Conservation (phyloP, 306 rosid genomes). For the Betula pendula region DNA sequence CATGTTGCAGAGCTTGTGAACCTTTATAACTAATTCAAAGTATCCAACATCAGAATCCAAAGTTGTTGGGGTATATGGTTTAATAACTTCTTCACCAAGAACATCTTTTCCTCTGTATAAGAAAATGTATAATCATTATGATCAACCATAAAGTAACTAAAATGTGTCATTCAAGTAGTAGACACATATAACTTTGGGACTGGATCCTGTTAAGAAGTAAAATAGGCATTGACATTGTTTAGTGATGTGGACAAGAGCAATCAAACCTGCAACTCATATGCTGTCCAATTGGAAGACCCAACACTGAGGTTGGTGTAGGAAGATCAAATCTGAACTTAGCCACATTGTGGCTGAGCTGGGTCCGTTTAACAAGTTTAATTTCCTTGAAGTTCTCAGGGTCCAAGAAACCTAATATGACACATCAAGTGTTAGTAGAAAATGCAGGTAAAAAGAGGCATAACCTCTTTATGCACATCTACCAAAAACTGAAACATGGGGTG, state of each 20-base stretch:
- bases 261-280: slow-evolving; percentile 96
- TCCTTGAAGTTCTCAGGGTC: slow-evolving; percentile 73
- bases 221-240: neutral
- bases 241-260: slow-evolving; percentile 3
- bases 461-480: neutral
- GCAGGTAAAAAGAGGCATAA: neutral
- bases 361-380: slow-evolving; percentile 72
- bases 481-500: neutral
- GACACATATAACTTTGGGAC: neutral
- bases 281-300: slow-evolving; percentile 99
- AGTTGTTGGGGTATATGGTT: slow-evolving; percentile 82
- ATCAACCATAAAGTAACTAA: slow-evolving; percentile 1
- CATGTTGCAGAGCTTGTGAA: slow-evolving; percentile 14
- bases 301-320: slow-evolving; percentile 70
- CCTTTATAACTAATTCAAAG: slow-evolving; percentile 79
- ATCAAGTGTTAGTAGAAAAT: neutral
- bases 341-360: slow-evolving; percentile 91
- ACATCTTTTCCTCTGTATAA: slow-evolving; percentile 62
- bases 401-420: slow-evolving; percentile 48
- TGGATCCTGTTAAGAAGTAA: neutral
- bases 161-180: neutral
- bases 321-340: slow-evolving; percentile 88
- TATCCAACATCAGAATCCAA: slow-evolving; percentile 74
- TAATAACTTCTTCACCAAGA: slow-evolving; percentile 55
- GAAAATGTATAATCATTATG: neutral